Conservation (phyloP, 148 eudicot genomes). For the Camellia lanceoleosa region DNA sequence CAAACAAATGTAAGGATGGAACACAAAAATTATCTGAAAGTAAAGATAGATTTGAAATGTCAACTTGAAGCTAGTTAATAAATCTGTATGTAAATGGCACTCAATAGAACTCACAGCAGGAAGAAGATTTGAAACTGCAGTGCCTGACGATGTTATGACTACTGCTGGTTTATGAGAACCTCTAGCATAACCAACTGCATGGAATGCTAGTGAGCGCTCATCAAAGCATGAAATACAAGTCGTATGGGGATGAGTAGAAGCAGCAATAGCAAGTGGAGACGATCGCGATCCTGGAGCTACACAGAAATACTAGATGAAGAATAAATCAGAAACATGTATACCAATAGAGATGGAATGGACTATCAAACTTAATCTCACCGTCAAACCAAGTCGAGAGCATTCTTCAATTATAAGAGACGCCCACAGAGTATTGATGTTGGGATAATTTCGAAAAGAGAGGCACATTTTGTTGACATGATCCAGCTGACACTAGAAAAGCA, state of each 20-base stretch:
- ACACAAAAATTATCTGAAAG: slow-evolving; percentile 1
- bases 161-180: slow-evolving; percentile 89
- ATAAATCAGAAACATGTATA: slow-evolving; percentile 36
- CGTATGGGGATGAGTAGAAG: slow-evolving; percentile 70
- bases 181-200: slow-evolving; percentile 93
- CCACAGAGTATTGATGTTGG: slow-evolving; percentile 89
- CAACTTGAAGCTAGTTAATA: neutral
- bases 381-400: slow-evolving; percentile 91
- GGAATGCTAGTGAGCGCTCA: slow-evolving; percentile 93
- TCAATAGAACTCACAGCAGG: slow-evolving; percentile 73
- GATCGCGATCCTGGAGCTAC: slow-evolving; percentile 99
- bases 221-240: slow-evolving; percentile 85
- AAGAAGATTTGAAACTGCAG: slow-evolving; percentile 92
- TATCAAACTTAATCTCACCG: slow-evolving; percentile 50
- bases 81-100: slow-evolving; percentile 5
- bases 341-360: slow-evolving; percentile 3
- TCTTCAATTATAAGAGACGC: slow-evolving; percentile 90
- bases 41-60: neutral
- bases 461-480: slow-evolving; percentile 26
- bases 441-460: slow-evolving; percentile 38
- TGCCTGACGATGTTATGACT: slow-evolving; percentile 91
- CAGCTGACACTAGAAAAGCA: slow-evolving; percentile 36
- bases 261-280: slow-evolving; percentile 92
- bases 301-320: slow-evolving; percentile 77
- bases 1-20: neutral